Conservation (phyloP, 1,284 basidiomycete species). For the Rhodofomes roseus region DNA sequence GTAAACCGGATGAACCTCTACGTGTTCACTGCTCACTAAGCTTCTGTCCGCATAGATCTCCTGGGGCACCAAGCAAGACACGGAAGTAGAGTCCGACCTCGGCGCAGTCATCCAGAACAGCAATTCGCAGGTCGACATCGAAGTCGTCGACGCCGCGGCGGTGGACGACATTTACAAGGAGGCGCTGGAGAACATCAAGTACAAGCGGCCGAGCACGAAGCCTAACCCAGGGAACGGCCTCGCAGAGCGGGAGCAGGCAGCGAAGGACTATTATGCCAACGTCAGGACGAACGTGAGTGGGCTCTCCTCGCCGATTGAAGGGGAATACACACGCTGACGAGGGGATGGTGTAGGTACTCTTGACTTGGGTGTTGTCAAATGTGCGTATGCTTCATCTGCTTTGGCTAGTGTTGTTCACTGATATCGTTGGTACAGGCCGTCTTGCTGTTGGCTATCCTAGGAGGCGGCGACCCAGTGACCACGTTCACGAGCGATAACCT, state of each 20-base stretch:
- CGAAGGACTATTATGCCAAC: conserved; percentile 87
- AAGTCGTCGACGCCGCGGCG: conserved; percentile 84
- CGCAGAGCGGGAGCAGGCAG: conserved; percentile 69
- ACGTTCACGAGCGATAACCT: conserved; percentile 59
- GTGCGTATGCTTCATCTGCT: conserved; percentile 34
- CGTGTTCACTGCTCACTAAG: no score
- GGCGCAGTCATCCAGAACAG: conserved; percentile 78
- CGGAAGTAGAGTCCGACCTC: conserved; percentile 66
- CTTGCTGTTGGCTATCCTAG: conserved; percentile 72
- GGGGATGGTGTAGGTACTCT: conserved; percentile 48
- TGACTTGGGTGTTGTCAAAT: conserved; percentile 85
- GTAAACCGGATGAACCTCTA: no score
- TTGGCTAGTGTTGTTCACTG: neutral
- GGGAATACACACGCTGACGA: no score
- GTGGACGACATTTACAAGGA: conserved; percentile 90
- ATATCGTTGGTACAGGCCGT: conserved; percentile 47
- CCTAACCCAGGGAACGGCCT: conserved; percentile 31
- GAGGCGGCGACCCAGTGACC: conserved; percentile 54
- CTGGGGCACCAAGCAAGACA: conserved; percentile 90
- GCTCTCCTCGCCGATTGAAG: neutral
- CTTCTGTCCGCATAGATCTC: conserved; percentile 72
- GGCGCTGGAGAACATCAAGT: conserved; percentile 78
- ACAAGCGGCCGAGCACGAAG: conserved; percentile 52
- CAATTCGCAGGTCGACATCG: conserved; percentile 84
- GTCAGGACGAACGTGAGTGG: conserved; percentile 82